Evolutionary conservation across 495 filamentous ascomycete genomes (phyloP).

Genomic region (Hypomontagnella monticulosa): DNA sequence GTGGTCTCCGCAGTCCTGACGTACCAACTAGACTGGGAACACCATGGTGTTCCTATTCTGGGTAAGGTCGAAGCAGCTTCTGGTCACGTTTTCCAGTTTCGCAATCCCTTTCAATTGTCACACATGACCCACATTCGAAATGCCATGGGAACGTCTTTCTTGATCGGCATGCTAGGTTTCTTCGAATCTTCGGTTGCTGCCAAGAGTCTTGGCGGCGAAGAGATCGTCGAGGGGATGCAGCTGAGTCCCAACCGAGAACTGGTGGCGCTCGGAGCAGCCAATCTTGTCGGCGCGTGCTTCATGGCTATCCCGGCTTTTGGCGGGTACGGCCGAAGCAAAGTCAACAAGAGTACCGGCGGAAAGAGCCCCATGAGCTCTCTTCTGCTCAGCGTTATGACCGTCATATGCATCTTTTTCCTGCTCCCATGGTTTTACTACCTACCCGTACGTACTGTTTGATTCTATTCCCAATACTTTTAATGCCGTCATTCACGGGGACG

Average conservation of each 20-base stretch:
- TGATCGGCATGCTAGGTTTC: conserved; percentile 95
- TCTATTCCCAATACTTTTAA: not conserved
- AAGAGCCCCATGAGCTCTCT: conserved; percentile 92
- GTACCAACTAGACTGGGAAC: conserved; percentile 82
- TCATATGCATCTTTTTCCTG: conserved; percentile 80
- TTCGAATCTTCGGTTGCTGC: conserved; percentile 99
- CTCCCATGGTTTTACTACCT: conserved; percentile 95
- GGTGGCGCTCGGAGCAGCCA: conserved; percentile 89
- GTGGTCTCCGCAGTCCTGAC: conserved; percentile 84
- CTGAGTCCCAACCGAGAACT: conserved; percentile 94
- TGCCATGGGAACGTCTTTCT: conserved; percentile 88
- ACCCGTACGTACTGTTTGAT: conserved; percentile 67
- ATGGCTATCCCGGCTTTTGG: conserved; percentile 93
- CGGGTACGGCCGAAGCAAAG: conserved; percentile 94
- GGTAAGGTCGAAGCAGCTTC: conserved; percentile 78
- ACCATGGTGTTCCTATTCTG: conserved; percentile 81
- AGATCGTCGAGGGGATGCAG: conserved; percentile 76
- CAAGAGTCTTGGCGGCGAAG: conserved; percentile 77
- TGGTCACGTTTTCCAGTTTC: conserved; percentile 76
- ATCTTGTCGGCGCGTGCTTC: conserved; percentile 90
- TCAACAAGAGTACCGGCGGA: conserved; percentile 91
- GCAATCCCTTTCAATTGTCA: conserved; percentile 80
- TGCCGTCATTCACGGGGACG: not conserved
- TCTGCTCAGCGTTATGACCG: conserved; percentile 81
- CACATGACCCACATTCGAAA: conserved; percentile 85